phyloP scores from a whole-genome alignment of 305 asterid species.

The Solanum aculeatissimum region DNA sequence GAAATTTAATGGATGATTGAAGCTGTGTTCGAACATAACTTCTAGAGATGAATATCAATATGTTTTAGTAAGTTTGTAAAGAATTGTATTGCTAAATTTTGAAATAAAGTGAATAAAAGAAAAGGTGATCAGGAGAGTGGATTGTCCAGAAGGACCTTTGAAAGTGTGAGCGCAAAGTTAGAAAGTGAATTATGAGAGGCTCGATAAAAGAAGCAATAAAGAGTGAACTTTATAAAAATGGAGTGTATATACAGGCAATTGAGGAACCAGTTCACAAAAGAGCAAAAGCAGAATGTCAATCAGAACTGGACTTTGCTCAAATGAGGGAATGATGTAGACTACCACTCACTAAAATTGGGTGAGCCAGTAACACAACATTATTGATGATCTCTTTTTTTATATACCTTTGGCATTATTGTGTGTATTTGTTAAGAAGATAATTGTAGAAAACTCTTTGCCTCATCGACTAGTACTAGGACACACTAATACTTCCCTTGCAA shows the following conservation, averaged over 20 bases:
- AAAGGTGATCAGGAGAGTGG: background rate
- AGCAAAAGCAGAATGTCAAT: background rate
- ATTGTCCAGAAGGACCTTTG: background rate
- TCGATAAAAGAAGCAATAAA: background rate
- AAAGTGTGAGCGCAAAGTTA: background rate
- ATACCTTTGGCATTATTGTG: background rate
- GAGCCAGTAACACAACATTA: background rate
- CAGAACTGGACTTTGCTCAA: background rate
- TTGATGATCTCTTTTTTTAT: background rate
- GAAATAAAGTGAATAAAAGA: background rate
- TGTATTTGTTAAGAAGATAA: background rate
- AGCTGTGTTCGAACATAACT: background rate
- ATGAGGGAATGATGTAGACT: background rate
- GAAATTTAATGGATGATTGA: background rate
- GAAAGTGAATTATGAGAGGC: background rate
- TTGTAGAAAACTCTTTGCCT: background rate
- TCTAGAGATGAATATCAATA: background rate
- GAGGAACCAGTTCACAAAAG: background rate
- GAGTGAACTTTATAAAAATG: conserved; percentile 1
- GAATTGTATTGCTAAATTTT: background rate
- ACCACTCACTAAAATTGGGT: background rate
- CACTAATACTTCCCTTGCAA: too few relatives aligned
- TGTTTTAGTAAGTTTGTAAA: background rate
- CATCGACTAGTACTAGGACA: too few relatives aligned
- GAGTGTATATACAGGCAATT: background rate